phyloP scores from a whole-genome alignment of 495 filamentous ascomycete genomes.

The Xylona heveae region DNA sequence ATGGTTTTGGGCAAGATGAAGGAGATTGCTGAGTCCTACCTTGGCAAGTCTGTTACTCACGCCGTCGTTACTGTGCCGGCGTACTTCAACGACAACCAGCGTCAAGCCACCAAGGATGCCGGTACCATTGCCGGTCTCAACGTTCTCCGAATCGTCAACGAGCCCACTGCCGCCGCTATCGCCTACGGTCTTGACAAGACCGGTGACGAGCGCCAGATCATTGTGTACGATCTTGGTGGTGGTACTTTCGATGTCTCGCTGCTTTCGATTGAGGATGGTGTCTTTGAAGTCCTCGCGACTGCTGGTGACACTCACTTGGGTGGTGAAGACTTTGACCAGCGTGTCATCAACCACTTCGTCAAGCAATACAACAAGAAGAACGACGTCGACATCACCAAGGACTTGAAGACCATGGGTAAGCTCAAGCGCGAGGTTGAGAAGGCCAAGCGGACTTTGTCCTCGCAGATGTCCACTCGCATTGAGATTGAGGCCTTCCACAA shows the following conservation, averaged over 20 bases:
- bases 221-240: slow-evolving; percentile 97
- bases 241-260: slow-evolving; percentile 99
- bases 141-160: slow-evolving; percentile 94
- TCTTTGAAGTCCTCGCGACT: slow-evolving; percentile 95
- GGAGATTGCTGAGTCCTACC: slow-evolving; percentile 82
- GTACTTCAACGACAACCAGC: slow-evolving; percentile 99
- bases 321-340: slow-evolving; percentile 99
- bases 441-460: slow-evolving; percentile 97
- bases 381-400: slow-evolving; percentile 76
- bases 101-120: slow-evolving; percentile 96
- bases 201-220: slow-evolving; percentile 71
- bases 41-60: slow-evolving; percentile 89
- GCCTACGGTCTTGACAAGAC: slow-evolving; percentile 79
- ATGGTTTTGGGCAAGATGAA: slow-evolving; percentile 93
- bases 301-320: slow-evolving; percentile 98
- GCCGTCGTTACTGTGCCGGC: slow-evolving; percentile 94
- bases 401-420: slow-evolving; percentile 97
- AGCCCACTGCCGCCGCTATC: slow-evolving; percentile 75
- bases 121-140: slow-evolving; percentile 88
- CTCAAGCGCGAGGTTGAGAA: slow-evolving; percentile 99
- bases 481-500: slow-evolving; percentile 97
- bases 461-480: slow-evolving; percentile 92
- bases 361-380: slow-evolving; percentile 99
- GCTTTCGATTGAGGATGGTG: slow-evolving; percentile 86
- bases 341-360: slow-evolving; percentile 89